Evolutionary conservation across 2,329 filamentous ascomycete species (phyloP), one percentile per base, ranked within the genome.

Genomic region (Paraconiothyrium brasiliense): DNA sequence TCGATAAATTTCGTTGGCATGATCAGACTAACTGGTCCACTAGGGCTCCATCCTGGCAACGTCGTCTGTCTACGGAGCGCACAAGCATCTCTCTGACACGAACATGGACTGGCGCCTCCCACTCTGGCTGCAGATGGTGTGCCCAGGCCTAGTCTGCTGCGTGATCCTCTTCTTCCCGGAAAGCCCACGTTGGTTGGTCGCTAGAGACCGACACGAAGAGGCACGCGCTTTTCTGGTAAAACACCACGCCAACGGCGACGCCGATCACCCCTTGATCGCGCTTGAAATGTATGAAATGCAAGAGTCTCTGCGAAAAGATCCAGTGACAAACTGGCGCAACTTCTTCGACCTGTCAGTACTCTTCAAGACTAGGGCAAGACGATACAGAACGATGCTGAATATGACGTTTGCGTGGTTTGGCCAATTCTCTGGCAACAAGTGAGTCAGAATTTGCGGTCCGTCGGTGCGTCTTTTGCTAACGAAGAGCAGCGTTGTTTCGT

Each of bases 171-270:
- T 65, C 63, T 69, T 67, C 55, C 68, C 68, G 3, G 68, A 70
- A 37, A 67, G 65, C 13, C 68, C 68, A 13, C 59, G 68, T n/a
- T 69, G 67, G 64, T 64, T 71, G 34, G 44, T 71, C 22, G 68
- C 64, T 13, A 70, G 69, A 56, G 71, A 72, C 41, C 58, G 66
- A 1, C 67, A 71, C 24, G 69, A 71, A 60, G 67, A 73, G 60
- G 71, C 71, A 1, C 62, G 61, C 39, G 59, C 54, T 6, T 68
- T 71, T 41, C 57, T 90, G 22, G 80, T 84, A 14, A 84, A 84
- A 61, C 85, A 87, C 67, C 87, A 87, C 63, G 80, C 84, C 1
- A 70, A 70, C 43, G 81, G 86, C 59, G 82, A 81, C 3, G 65
- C 75, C 24, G 50, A 69, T 34, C 66, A 71, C 57, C 69, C 69